Evolutionary conservation across 306 rosid species (phyloP).

Genomic region (Ceratonia siliqua): DNA sequence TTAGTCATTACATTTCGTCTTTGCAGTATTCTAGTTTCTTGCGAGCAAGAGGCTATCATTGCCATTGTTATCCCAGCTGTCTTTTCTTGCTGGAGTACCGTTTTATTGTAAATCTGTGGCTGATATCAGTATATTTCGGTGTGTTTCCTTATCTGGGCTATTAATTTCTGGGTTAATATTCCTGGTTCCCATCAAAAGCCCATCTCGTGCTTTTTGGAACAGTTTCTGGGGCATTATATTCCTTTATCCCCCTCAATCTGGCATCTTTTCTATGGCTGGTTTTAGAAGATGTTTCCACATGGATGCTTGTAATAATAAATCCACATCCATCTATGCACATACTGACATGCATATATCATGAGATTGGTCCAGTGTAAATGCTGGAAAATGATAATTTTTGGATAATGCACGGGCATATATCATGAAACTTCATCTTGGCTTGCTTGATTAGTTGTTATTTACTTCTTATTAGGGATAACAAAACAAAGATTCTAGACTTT

Average conservation of each 20-base stretch:
- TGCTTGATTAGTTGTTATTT: conserved; percentile 31
- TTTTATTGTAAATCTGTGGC: too few species aligned
- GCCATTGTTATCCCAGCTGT: too few species aligned
- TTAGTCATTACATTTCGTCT: too few species aligned
- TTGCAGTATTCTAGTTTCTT: too few species aligned
- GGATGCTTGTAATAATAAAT: neutral
- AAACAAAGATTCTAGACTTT: conserved; percentile 62
- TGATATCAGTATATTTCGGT: too few species aligned
- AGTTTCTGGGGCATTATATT: neutral
- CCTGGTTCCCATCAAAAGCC: too few species aligned
- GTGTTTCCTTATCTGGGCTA: too few species aligned
- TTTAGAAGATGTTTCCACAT: conserved; percentile 3
- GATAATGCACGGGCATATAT: conserved; percentile 5
- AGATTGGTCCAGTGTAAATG: neutral
- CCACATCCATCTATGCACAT: neutral
- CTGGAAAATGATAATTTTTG: neutral
- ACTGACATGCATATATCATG: conserved; percentile 20
- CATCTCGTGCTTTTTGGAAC: neutral
- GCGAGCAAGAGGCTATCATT: too few species aligned
- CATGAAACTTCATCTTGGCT: conserved; percentile 8
- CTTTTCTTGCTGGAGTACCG: too few species aligned
- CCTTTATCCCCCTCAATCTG: neutral
- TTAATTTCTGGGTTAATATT: too few species aligned
- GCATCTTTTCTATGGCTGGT: conserved; percentile 18
- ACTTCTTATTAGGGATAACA: conserved; percentile 62